These are phyloP conservation scores for Clohesyomyces aquaticus DNA, from an alignment of 495 filamentous ascomycete species.

Conservation along the genomic window DNA sequence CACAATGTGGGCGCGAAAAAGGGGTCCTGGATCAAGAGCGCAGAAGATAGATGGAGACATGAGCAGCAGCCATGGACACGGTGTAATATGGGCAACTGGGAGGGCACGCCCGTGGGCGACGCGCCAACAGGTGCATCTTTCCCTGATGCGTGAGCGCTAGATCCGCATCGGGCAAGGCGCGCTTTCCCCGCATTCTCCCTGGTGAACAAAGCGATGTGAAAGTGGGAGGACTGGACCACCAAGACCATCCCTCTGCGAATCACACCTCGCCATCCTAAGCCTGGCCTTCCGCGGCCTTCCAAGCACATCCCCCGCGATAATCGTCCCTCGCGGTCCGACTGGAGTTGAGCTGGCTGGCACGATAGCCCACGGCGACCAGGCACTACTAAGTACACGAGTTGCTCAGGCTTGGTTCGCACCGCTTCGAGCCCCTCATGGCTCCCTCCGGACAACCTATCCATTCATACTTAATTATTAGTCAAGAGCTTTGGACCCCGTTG, in stretches of 20 bases:
- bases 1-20: conserved; percentile 13
- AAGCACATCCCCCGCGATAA: neutral
- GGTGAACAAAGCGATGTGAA: conserved; percentile 8
- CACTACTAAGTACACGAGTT: too few relatives aligned
- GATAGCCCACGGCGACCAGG: too few relatives aligned
- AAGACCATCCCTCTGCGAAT: neutral
- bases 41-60: conserved; percentile 5
- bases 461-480: neutral
- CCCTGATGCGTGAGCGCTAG: conserved; percentile 3
- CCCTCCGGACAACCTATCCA: neutral
- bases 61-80: neutral
- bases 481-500: conserved; percentile 1
- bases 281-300: too few relatives aligned
- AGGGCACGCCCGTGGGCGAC: neutral
- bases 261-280: neutral
- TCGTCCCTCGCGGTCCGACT: too few relatives aligned
- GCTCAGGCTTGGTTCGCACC: too few relatives aligned
- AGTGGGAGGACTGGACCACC: neutral
- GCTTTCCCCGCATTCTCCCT: conserved; percentile 33
- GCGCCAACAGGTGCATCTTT: neutral
- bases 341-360: too few relatives aligned
- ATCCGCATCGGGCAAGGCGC: conserved; percentile 19
- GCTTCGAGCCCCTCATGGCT: neutral
- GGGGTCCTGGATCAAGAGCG: neutral
- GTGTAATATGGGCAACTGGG: conserved; percentile 17